phyloP scores from a whole-genome alignment of 2,329 filamentous ascomycete species.

The Graphilbum ipis-grandicollis region DNA sequence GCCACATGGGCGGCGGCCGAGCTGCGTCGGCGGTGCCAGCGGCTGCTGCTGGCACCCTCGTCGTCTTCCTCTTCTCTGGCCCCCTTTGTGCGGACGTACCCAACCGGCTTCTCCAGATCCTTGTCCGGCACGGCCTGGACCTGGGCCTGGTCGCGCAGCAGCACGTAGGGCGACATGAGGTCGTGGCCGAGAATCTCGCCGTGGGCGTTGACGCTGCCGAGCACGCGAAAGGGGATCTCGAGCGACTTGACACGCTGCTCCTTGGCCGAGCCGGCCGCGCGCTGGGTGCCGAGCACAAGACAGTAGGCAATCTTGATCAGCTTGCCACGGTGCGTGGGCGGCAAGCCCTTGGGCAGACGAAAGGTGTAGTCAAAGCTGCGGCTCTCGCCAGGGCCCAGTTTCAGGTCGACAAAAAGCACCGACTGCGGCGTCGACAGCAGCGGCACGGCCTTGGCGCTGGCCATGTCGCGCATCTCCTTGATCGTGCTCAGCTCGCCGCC shows the following conservation, averaged over 20 bases:
- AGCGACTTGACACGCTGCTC: slow-evolving; percentile 80
- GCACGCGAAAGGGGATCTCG: slow-evolving; percentile 79
- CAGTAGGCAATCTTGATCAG: slow-evolving; percentile 90
- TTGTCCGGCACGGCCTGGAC: slow-evolving; percentile 25
- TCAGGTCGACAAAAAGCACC: slow-evolving; percentile 85
- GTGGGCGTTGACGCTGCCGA: slow-evolving; percentile 78
- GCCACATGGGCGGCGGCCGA: slow-evolving; percentile 7
- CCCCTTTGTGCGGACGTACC: too few relatives aligned
- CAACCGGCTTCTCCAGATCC: slow-evolving; percentile 12
- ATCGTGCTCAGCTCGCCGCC: slow-evolving; percentile 80
- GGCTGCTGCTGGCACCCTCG: slow-evolving; percentile 5
- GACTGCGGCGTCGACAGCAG: slow-evolving; percentile 91
- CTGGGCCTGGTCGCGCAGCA: slow-evolving; percentile 67
- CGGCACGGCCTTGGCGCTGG: slow-evolving; percentile 73
- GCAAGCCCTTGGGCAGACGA: slow-evolving; percentile 70
- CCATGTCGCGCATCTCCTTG: slow-evolving; percentile 82
- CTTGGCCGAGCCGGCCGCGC: slow-evolving; percentile 51
- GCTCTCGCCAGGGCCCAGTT: slow-evolving; percentile 75
- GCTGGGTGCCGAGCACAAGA: slow-evolving; percentile 79
- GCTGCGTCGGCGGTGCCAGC: too few relatives aligned
- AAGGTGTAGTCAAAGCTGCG: slow-evolving; percentile 77
- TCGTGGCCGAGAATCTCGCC: slow-evolving; percentile 87
- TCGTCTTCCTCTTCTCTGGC: slow-evolving; percentile 3
- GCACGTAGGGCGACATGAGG: slow-evolving; percentile 81
- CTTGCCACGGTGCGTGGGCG: slow-evolving; percentile 77